phyloP scores from a whole-genome alignment of 352 stramenopile genomes.

The Pythium rhizo-oryzae region DNA sequence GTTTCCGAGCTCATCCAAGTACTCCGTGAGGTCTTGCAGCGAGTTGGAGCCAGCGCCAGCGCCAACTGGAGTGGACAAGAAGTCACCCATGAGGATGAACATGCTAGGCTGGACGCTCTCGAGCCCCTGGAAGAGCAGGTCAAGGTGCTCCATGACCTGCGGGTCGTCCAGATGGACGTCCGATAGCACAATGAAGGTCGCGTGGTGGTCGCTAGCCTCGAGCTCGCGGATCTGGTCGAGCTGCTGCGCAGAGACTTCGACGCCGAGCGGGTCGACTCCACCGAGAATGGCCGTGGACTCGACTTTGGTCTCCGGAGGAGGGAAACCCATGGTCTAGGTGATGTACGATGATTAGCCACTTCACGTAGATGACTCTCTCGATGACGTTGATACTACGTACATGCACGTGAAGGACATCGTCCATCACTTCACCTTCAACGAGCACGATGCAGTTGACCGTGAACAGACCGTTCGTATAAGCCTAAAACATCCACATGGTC shows the following conservation, averaged over 20 bases:
- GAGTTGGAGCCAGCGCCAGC: conserved; percentile 64
- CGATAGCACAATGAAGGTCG: conserved; percentile 93
- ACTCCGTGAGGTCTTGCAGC: conserved; percentile 83
- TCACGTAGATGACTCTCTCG: neutral
- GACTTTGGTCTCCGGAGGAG: conserved; percentile 84
- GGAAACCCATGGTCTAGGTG: conserved; percentile 83
- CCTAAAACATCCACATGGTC: conserved; percentile 27
- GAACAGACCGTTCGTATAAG: conserved; percentile 88
- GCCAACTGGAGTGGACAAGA: conserved; percentile 83
- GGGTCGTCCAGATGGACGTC: conserved; percentile 94
- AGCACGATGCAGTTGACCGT: conserved; percentile 93
- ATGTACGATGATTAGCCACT: neutral
- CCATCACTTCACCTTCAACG: conserved; percentile 93
- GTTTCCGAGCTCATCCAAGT: conserved; percentile 89
- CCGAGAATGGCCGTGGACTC: conserved; percentile 77
- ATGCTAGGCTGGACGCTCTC: conserved; percentile 75
- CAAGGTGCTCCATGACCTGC: conserved; percentile 88
- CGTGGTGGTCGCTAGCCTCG: conserved; percentile 81
- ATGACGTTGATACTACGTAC: conserved; percentile 33
- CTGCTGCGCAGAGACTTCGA: conserved; percentile 82
- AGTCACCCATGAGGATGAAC: conserved; percentile 96
- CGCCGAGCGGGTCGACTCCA: conserved; percentile 77
- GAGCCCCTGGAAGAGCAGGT: conserved; percentile 89
- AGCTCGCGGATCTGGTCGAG: conserved; percentile 77
- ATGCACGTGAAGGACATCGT: conserved; percentile 91